Percentiles rank a stretch among this genome's conserved stretches.
Evolutionary conservation across 2,329 filamentous ascomycete species (phyloP).

Genomic region (Cladosporium sp.): DNA sequence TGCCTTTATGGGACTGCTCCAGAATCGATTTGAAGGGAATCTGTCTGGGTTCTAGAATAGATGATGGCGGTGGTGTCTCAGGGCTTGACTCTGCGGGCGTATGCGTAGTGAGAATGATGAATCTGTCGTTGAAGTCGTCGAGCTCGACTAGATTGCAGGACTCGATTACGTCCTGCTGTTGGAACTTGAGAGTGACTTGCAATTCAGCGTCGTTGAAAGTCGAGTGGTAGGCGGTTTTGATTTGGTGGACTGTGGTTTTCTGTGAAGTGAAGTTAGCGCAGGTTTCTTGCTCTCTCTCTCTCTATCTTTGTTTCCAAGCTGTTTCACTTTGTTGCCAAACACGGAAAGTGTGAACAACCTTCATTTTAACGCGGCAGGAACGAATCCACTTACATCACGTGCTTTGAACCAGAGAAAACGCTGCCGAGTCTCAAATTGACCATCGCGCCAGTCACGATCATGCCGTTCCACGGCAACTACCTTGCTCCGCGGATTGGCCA

Average conservation of each 20-base stretch:
- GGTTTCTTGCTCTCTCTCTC: constrained; percentile 3
- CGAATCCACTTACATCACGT: constrained; percentile 25
- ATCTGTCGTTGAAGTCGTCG: background rate
- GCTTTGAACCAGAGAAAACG: constrained; percentile 36
- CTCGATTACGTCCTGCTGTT: background rate
- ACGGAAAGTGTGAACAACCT: background rate
- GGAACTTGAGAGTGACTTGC: background rate
- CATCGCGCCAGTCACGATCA: constrained; percentile 10
- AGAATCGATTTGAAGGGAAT: background rate
- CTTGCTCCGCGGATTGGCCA: constrained; percentile 23
- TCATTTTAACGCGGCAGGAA: background rate
- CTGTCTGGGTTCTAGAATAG: background rate
- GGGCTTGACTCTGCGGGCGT: background rate
- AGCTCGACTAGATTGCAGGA: background rate
- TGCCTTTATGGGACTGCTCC: too few relatives aligned
- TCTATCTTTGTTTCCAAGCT: background rate
- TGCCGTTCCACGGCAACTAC: constrained; percentile 33
- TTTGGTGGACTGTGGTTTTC: constrained; percentile 13
- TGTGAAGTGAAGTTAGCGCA: constrained; percentile 1
- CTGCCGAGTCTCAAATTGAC: constrained; percentile 18
- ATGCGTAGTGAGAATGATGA: constrained; percentile 3
- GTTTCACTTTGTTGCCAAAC: too few relatives aligned
- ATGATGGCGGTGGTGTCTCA: background rate
- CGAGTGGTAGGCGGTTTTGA: constrained; percentile 14
- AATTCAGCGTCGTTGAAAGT: constrained; percentile 15